Percentiles rank a stretch among this genome's conserved stretches.
Conservation (phyloP, 2,329 filamentous ascomycete genomes). For the Tolypocladium guangdongense region DNA sequence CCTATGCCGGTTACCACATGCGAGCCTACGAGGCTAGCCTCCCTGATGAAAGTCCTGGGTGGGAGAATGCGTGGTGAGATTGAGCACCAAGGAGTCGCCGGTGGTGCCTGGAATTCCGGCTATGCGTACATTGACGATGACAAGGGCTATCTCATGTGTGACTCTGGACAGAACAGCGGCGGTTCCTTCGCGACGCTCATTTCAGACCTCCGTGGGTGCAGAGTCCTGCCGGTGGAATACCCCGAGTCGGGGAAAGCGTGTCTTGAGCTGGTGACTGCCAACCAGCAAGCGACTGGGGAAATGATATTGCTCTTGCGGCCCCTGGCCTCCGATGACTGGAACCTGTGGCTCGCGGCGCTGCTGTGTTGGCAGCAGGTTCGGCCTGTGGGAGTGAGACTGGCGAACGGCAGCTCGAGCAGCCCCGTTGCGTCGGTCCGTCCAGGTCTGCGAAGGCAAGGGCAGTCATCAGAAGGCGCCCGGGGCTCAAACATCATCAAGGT, state of each 20-base stretch:
- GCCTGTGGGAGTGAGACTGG: conserved; percentile 44
- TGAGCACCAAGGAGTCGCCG: conserved; percentile 55
- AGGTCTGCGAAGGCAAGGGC: conserved; percentile 31
- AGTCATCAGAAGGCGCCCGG: conserved; percentile 20
- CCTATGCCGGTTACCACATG: conserved; percentile 49
- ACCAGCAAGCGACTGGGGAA: conserved; percentile 35
- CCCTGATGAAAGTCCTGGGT: conserved; percentile 66
- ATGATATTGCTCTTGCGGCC: conserved; percentile 51
- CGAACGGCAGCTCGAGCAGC: conserved; percentile 27
- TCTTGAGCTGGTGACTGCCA: conserved; percentile 43
- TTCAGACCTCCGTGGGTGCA: conserved; percentile 64
- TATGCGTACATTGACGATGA: conserved; percentile 71
- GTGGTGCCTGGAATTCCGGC: conserved; percentile 56
- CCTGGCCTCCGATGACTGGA: conserved; percentile 52
- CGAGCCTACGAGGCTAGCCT: conserved; percentile 60
- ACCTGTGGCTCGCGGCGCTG: conserved; percentile 70
- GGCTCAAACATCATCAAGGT: conserved; percentile 79
- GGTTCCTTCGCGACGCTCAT: conserved; percentile 55
- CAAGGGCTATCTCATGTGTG: conserved; percentile 62
- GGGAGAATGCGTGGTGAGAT: conserved; percentile 72
- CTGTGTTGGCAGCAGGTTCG: conserved; percentile 72
- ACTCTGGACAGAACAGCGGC: conserved; percentile 47
- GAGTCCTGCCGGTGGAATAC: conserved; percentile 46
- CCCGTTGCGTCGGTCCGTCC: conserved; percentile 25
- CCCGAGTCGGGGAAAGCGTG: conserved; percentile 34